Conservation (phyloP, 495 filamentous ascomycete species). For the Lichenothelia convexa region DNA sequence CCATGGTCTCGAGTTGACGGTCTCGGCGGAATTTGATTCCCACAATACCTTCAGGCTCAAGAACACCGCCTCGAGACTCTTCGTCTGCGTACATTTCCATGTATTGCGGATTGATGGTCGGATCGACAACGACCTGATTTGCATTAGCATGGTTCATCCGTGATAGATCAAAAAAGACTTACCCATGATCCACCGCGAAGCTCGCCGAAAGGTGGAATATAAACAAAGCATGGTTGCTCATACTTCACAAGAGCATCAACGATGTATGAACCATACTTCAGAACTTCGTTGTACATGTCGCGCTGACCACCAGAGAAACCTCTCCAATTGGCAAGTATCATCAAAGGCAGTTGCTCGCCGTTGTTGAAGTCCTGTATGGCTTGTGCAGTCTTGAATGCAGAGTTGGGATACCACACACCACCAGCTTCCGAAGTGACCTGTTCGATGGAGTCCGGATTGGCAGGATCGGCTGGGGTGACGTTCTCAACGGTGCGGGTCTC, state of each 20-base stretch:
- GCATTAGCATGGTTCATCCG: conserved; percentile 15
- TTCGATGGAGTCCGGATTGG: conserved; percentile 95
- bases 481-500: conserved; percentile 95
- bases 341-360: conserved; percentile 91
- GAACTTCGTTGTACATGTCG: conserved; percentile 99
- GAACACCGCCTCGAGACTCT: conserved; percentile 85
- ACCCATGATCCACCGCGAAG: conserved; percentile 96
- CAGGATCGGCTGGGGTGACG: conserved; percentile 90
- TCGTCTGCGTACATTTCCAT: conserved; percentile 99
- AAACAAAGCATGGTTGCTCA: conserved; percentile 95
- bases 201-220: conserved; percentile 92
- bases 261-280: conserved; percentile 98
- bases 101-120: conserved; percentile 83
- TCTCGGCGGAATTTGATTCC: conserved; percentile 96
- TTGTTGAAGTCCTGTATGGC: conserved; percentile 98
- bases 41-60: conserved; percentile 95
- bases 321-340: conserved; percentile 99
- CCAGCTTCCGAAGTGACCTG: conserved; percentile 84
- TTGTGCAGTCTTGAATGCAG: conserved; percentile 96
- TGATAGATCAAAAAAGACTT: conserved; percentile 16
- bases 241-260: conserved; percentile 96
- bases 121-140: conserved; percentile 73
- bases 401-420: conserved; percentile 99
- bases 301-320: conserved; percentile 98
- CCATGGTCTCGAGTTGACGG: conserved; percentile 96